phyloP scores from a whole-genome alignment of 1,284 basidiomycete species.

The Rhodotorula sp. region DNA sequence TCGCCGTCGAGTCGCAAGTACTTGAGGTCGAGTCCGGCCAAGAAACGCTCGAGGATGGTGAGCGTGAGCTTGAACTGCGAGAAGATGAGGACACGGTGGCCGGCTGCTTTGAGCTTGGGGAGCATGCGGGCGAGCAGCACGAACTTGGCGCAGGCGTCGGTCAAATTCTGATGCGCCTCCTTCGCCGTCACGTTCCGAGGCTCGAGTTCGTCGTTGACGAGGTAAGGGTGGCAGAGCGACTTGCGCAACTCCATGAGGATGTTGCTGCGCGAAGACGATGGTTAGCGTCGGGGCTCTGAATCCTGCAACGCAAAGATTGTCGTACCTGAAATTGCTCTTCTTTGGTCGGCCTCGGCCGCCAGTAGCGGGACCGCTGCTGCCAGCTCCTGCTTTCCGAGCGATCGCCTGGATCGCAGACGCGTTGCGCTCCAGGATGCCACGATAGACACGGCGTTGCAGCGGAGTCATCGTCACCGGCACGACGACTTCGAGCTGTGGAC shows the following conservation, averaged over 20 bases:
- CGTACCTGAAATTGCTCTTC: slow-evolving; percentile 45
- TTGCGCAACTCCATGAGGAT: slow-evolving; percentile 73
- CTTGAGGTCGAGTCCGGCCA: slow-evolving; percentile 46
- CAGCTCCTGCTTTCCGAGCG: slow-evolving; percentile 43
- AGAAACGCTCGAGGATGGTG: slow-evolving; percentile 49
- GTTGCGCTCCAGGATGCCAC: slow-evolving; percentile 60
- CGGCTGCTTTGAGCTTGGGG: slow-evolving; percentile 47
- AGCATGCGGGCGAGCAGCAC: slow-evolving; percentile 45
- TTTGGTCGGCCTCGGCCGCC: slow-evolving; percentile 31
- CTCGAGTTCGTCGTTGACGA: slow-evolving; percentile 78
- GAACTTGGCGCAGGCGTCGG: slow-evolving; percentile 70
- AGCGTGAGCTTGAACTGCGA: slow-evolving; percentile 48
- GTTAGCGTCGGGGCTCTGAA: background rate
- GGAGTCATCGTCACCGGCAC: slow-evolving; percentile 86
- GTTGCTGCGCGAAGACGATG: slow-evolving; percentile 56
- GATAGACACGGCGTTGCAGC: slow-evolving; percentile 82
- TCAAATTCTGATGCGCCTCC: slow-evolving; percentile 54
- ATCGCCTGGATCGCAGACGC: slow-evolving; percentile 29
- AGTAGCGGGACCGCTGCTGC: slow-evolving; percentile 3
- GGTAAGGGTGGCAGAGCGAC: slow-evolving; percentile 77
- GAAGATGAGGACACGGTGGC: slow-evolving; percentile 45
- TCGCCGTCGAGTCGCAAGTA: slow-evolving; percentile 47
- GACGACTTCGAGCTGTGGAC: slow-evolving; percentile 59
- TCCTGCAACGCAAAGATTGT: background rate
- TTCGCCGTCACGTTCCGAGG: slow-evolving; percentile 49